A percentile compares a stretch with the other conserved stretches of the same genome.
These are phyloP conservation scores for Neurospora tetraspora DNA, from an alignment of 495 filamentous ascomycete genomes.

Conservation along the genomic window DNA sequence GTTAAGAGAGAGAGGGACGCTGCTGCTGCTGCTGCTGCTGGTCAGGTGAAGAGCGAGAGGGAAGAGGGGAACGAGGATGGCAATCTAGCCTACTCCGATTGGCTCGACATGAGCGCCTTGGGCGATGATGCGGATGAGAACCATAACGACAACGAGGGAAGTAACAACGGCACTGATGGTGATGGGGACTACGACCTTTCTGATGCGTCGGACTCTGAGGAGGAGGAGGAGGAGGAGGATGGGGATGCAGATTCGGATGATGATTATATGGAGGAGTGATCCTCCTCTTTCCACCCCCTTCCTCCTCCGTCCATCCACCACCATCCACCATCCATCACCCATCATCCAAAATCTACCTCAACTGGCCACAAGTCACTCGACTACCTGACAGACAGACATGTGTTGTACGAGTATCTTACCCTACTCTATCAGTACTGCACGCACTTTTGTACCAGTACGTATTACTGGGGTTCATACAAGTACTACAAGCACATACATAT, in stretches of 20 bases:
- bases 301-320: not conserved
- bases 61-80: not conserved
- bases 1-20: not conserved
- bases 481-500: not conserved
- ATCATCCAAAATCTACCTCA: too few relatives aligned
- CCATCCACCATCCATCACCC: too few relatives aligned
- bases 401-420: not conserved
- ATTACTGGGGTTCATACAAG: not conserved
- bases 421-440: not conserved
- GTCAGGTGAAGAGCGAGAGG: not conserved
- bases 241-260: not conserved
- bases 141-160: not conserved
- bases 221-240: not conserved
- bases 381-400: too few relatives aligned
- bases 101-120: not conserved
- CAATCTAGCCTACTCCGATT: not conserved
- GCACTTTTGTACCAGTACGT: not conserved
- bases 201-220: not conserved
- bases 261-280: not conserved
- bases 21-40: not conserved
- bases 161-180: not conserved
- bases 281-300: not conserved
- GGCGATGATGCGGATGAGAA: not conserved
- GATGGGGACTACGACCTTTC: not conserved
- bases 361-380: too few relatives aligned